phyloP scores from a whole-genome alignment of 805 yeast genomes.

The Ogataea thermomethanolica region DNA sequence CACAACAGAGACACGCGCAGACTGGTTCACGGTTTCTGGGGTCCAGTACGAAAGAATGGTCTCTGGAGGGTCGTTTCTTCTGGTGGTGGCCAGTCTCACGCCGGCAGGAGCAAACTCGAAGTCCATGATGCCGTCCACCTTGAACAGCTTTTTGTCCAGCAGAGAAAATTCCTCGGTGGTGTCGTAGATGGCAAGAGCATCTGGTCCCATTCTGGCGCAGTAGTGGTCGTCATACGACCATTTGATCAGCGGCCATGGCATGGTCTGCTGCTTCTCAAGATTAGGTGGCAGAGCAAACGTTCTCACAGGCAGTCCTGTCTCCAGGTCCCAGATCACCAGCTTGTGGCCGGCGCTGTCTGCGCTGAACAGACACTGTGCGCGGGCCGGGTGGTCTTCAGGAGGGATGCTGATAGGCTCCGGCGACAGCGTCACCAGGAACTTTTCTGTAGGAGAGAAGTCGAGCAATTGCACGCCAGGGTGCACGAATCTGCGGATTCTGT shows the following conservation, averaged over 20 bases:
- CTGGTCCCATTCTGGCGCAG: conserved; percentile 94
- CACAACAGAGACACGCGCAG: conserved; percentile 91
- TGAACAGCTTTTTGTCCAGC: conserved; percentile 80
- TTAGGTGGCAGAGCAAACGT: conserved; percentile 87
- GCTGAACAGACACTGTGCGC: conserved; percentile 74
- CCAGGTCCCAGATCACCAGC: conserved; percentile 88
- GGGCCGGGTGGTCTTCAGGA: conserved; percentile 59
- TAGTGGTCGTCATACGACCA: conserved; percentile 93
- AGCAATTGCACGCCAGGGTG: conserved; percentile 88
- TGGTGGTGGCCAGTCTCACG: conserved; percentile 57
- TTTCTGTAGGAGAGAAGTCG: conserved; percentile 91
- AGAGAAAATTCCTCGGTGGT: conserved; percentile 66
- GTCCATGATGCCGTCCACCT: conserved; percentile 80
- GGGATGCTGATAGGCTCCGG: conserved; percentile 77
- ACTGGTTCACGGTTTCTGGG: conserved; percentile 85
- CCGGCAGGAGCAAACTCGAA: conserved; percentile 95
- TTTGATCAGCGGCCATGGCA: conserved; percentile 94
- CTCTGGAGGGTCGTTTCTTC: conserved; percentile 49
- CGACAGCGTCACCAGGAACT: conserved; percentile 84
- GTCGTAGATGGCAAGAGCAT: conserved; percentile 88
- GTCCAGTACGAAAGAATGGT: conserved; percentile 91
- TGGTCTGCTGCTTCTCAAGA: conserved; percentile 58
- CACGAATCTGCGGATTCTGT: conserved; percentile 68
- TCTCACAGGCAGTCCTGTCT: conserved; percentile 77
- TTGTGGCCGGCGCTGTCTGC: conserved; percentile 90